A percentile compares a stretch with the other conserved stretches of the same genome.
phyloP scores from a whole-genome alignment of 2,329 filamentous ascomycete species.

The Mariannaea sp. region DNA sequence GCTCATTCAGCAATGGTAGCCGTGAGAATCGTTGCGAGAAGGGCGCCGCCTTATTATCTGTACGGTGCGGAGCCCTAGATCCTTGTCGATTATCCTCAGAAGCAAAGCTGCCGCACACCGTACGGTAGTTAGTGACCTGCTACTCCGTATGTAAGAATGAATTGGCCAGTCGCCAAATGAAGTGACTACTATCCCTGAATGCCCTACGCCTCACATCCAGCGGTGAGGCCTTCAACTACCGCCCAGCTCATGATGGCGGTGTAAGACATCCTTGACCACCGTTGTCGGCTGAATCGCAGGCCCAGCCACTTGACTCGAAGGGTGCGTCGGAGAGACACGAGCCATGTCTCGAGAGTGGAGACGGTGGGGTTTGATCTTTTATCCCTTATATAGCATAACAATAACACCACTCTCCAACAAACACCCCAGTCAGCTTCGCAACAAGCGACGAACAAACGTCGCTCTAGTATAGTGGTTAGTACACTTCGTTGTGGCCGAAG shows the following conservation, averaged over 20 bases:
- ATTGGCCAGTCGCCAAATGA: no score
- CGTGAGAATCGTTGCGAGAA: not conserved
- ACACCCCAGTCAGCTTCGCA: no score
- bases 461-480: conserved; percentile 40
- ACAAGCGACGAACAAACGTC: conserved; percentile 22
- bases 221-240: conserved; percentile 2
- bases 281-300: not conserved
- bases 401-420: no score
- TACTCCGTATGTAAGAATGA: not conserved
- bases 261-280: not conserved
- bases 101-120: not conserved
- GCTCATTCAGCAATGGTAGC: not conserved
- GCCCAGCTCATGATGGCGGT: conserved; percentile 8
- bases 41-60: not conserved
- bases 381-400: no score
- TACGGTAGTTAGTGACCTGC: not conserved
- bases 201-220: not conserved
- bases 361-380: no score
- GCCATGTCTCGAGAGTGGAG: no score
- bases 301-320: no score
- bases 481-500: conserved; percentile 40
- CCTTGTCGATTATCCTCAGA: not conserved
- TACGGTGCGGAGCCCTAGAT: not conserved
- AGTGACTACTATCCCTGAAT: not conserved
- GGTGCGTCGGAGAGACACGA: no score